Conservation (phyloP, 768 basidiomycete species). For the Cystofilobasidium ferigula region DNA sequence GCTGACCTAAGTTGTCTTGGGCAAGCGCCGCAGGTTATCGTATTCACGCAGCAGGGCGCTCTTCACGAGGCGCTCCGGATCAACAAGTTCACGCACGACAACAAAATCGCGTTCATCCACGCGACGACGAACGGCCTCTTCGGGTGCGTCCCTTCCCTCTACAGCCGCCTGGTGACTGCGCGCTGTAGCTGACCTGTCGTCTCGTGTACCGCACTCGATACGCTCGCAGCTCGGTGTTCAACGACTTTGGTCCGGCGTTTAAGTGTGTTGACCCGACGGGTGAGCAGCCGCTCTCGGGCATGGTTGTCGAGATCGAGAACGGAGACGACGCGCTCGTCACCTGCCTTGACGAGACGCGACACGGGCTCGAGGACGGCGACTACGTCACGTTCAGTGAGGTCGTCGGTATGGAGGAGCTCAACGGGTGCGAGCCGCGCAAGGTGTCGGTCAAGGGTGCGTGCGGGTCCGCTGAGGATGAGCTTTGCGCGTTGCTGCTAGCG, state of each 20-base stretch:
- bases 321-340: constrained; percentile 86
- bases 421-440: constrained; percentile 82
- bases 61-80: constrained; percentile 58
- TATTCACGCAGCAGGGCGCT: constrained; percentile 48
- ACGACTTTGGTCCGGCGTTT: constrained; percentile 90
- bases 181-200: constrained; percentile 16
- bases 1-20: constrained; percentile 16
- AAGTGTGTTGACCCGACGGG: constrained; percentile 97
- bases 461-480: background rate
- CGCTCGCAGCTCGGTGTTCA: constrained; percentile 69
- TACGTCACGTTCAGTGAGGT: constrained; percentile 94
- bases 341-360: constrained; percentile 90
- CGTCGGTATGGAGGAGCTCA: constrained; percentile 84
- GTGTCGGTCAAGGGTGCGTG: constrained; percentile 67
- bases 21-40: constrained; percentile 55
- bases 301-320: constrained; percentile 90
- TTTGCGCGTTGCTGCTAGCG: background rate
- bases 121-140: constrained; percentile 89
- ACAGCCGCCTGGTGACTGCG: background rate
- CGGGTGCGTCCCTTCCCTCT: constrained; percentile 50
- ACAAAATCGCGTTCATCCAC: constrained; percentile 81
- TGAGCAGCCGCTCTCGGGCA: constrained; percentile 81
- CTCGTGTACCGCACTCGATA: background rate
- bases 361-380: constrained; percentile 97
- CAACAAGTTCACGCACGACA: constrained; percentile 84